Evolutionary conservation across 305 asterid species (phyloP).

Genomic region (Fraxinus paxiana): DNA sequence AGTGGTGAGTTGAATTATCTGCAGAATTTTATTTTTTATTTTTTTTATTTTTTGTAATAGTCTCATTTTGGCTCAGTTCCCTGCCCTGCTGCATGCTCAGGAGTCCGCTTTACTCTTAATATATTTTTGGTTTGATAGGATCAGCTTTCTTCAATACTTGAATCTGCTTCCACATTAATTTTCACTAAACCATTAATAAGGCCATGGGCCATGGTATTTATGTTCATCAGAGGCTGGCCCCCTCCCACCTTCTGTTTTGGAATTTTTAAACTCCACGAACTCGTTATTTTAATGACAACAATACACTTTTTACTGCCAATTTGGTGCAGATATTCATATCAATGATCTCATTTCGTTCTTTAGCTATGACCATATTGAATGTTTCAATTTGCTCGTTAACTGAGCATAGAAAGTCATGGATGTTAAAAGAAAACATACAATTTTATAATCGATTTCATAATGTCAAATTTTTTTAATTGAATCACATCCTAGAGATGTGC

Average conservation of each 20-base stretch:
- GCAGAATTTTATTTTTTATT: background rate
- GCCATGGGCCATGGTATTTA: background rate
- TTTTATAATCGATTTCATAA: background rate
- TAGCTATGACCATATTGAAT: background rate
- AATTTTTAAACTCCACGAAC: background rate
- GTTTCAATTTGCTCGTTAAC: background rate
- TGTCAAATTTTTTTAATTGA: background rate
- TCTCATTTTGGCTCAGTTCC: background rate
- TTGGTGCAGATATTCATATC: background rate
- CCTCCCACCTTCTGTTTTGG: background rate
- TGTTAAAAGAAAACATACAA: background rate
- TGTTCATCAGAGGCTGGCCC: background rate
- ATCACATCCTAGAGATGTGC: background rate
- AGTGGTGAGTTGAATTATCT: constrained; percentile 42
- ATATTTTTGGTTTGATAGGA: background rate
- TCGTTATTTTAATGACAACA: background rate
- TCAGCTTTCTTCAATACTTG: background rate
- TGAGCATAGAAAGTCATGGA: background rate
- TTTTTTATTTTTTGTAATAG: background rate
- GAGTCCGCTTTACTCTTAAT: background rate
- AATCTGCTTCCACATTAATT: background rate
- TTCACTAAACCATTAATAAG: background rate
- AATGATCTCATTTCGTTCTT: background rate
- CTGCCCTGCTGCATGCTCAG: background rate
- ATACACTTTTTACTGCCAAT: background rate